These are phyloP conservation scores for Colletotrichum sp. DNA, from an alignment of 2,329 filamentous ascomycete species.

Conservation along the genomic window DNA sequence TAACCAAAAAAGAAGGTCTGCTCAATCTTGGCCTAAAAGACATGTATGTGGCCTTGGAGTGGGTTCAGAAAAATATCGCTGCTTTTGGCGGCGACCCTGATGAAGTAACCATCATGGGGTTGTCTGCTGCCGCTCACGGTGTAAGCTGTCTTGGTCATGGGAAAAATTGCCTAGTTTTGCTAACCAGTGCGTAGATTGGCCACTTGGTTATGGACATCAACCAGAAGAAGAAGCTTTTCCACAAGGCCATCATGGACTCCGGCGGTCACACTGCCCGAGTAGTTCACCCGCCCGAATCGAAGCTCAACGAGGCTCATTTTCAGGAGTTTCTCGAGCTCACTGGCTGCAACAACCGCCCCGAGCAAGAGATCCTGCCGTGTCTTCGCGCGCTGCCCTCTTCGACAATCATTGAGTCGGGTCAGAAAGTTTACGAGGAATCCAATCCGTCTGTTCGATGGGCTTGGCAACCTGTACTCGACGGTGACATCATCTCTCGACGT, in stretches of 20 bases:
- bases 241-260: constrained; percentile 36
- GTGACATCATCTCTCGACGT: constrained; percentile 31
- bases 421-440: constrained; percentile 30
- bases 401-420: constrained; percentile 29
- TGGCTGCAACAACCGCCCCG: constrained; percentile 21
- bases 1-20: constrained; percentile 54
- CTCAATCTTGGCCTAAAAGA: constrained; percentile 60
- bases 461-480: constrained; percentile 35
- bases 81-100: constrained; percentile 54
- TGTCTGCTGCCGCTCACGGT: constrained; percentile 38
- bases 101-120: constrained; percentile 53
- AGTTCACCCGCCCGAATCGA: constrained; percentile 28
- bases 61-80: constrained; percentile 56
- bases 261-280: constrained; percentile 34
- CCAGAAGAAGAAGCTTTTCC: constrained; percentile 32
- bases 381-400: constrained; percentile 27
- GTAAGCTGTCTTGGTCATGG: constrained; percentile 14
- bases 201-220: constrained; percentile 37
- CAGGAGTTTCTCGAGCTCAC: constrained; percentile 32
- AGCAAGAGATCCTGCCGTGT: constrained; percentile 28
- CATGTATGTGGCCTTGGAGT: constrained; percentile 50
- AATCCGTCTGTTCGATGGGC: constrained; percentile 34
- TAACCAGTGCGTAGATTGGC: constrained; percentile 24
- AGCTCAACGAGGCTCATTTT: constrained; percentile 32
- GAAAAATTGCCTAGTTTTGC: not conserved